phyloP scores from a whole-genome alignment of 106 monocot species.

The Allium cepa region DNA sequence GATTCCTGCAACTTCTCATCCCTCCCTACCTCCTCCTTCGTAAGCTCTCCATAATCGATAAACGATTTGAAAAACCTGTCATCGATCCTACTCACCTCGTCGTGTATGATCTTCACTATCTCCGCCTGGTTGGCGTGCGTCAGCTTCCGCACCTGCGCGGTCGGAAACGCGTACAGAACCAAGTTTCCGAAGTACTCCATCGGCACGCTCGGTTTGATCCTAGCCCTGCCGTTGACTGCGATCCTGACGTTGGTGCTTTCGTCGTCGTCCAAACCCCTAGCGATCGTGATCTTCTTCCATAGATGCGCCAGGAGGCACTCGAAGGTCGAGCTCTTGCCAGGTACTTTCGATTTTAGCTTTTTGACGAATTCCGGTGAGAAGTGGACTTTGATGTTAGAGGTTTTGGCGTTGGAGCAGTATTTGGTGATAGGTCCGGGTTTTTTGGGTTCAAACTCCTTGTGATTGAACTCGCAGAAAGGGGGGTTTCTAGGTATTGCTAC shows the following conservation, averaged over 20 bases:
- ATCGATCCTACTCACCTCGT: conserved; percentile 20
- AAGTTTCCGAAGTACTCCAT: conserved; percentile 36
- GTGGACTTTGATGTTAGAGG: neutral
- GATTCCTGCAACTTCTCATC: conserved; percentile 17
- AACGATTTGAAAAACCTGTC: conserved; percentile 58
- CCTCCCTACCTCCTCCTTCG: neutral
- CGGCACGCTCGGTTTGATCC: conserved; percentile 25
- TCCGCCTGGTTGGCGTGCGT: neutral
- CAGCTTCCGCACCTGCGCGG: conserved; percentile 17
- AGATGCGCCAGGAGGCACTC: conserved; percentile 49
- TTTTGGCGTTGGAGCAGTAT: neutral
- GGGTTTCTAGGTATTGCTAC: conserved; percentile 1
- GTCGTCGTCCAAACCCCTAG: conserved; percentile 21
- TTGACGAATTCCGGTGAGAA: conserved; percentile 27
- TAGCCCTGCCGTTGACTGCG: conserved; percentile 37
- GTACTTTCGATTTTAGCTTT: conserved; percentile 8
- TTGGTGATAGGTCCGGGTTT: neutral
- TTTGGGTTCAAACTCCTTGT: conserved; percentile 26
- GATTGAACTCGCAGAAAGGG: conserved; percentile 24
- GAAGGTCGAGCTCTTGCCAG: conserved; percentile 34
- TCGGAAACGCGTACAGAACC: conserved; percentile 26
- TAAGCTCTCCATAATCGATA: conserved; percentile 50
- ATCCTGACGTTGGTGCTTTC: conserved; percentile 22
- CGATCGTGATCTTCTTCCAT: conserved; percentile 47
- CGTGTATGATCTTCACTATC: conserved; percentile 16